Evolutionary conservation across 2,329 filamentous ascomycete genomes (phyloP), one percentile per base, ranked within the genome.

Genomic region (Verticillium nonalfalfae): DNA sequence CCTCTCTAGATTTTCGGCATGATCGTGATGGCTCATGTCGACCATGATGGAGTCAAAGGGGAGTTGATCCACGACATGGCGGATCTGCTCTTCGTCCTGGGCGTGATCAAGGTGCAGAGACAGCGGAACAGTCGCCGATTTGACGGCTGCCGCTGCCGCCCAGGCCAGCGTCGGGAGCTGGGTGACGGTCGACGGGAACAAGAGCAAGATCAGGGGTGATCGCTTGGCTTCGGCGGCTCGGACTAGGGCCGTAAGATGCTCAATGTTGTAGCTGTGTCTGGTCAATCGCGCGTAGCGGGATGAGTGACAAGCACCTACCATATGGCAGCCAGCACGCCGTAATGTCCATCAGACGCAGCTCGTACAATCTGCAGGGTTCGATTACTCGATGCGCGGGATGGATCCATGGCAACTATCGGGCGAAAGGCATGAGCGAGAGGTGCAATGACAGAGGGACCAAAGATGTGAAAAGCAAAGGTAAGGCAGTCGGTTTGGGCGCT

Each of bases 1-100:
- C 70, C 81, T 78, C 1, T 79, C 76, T 54, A 91, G 76, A 69
- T 91, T 91, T 76, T 90, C 87, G 59, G 82, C 86, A 67, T 85
- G 86, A 66, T 89, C 87, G 69, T 89, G 86, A 71, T 91, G 88
- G 61, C 81, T 85, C 88, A 91, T 91, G 72, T 91, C 89, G 0
- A 91, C 84, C 88, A 91, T 91, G 70, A 91, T 90, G 60, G 79
- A 82, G 71, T 91, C 89, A 66, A 91, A 90, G 0, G 79, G 79
- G 34, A 85, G 76, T 3, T 21, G 10, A 62, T 81, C 77, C 0
- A 85, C 84, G 0, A 85, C 85, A 0, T 74, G 75, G 5, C 80
- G 79, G 65, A 89, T 85, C 56, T 85, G 79, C 60, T 80, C 80
- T 18, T 83, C 81, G 5, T 80, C 80, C 68, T 89, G 86, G 6